Conservation (phyloP, 495 filamentous ascomycete species). For the Haplographium delicatum region DNA sequence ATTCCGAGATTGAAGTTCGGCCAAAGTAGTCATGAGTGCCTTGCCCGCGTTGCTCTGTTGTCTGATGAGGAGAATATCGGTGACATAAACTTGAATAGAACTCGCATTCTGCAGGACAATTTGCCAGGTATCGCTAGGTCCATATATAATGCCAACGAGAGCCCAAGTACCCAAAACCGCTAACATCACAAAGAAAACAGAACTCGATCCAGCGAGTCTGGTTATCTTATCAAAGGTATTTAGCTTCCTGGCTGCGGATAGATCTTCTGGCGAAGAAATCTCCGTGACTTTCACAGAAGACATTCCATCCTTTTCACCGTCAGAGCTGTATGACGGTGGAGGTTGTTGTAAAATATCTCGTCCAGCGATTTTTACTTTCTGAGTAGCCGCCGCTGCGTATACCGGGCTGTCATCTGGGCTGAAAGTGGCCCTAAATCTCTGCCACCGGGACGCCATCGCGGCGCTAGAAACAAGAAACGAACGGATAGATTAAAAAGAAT, state of each 20-base stretch:
- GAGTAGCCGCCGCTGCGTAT: slow-evolving; percentile 14
- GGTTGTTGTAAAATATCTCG: not conserved
- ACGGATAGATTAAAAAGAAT: too few species aligned
- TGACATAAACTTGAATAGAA: slow-evolving; percentile 35
- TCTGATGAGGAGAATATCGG: slow-evolving; percentile 35
- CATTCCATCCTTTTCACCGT: not conserved
- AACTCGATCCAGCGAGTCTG: slow-evolving; percentile 6
- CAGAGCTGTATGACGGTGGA: not conserved
- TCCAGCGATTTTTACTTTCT: slow-evolving; percentile 5
- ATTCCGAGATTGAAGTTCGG: slow-evolving; percentile 30
- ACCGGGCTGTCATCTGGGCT: slow-evolving; percentile 5
- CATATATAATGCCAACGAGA: slow-evolving; percentile 29
- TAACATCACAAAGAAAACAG: slow-evolving; percentile 17
- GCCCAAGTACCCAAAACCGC: slow-evolving; percentile 21
- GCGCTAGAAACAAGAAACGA: too few species aligned
- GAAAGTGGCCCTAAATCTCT: slow-evolving; percentile 2
- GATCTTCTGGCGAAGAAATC: slow-evolving; percentile 64
- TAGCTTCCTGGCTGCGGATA: slow-evolving; percentile 5
- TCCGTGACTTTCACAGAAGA: slow-evolving; percentile 43
- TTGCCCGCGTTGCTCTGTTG: slow-evolving; percentile 33
- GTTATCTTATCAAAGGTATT: slow-evolving; percentile 14
- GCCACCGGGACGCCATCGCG: slow-evolving; percentile 10
- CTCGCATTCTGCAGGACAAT: slow-evolving; percentile 34
- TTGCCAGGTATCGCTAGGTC: slow-evolving; percentile 31
- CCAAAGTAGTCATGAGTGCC: slow-evolving; percentile 24